These are phyloP conservation scores for Fusarium armeniacum DNA, from an alignment of 2,329 filamentous ascomycete species.

Conservation along the genomic window DNA sequence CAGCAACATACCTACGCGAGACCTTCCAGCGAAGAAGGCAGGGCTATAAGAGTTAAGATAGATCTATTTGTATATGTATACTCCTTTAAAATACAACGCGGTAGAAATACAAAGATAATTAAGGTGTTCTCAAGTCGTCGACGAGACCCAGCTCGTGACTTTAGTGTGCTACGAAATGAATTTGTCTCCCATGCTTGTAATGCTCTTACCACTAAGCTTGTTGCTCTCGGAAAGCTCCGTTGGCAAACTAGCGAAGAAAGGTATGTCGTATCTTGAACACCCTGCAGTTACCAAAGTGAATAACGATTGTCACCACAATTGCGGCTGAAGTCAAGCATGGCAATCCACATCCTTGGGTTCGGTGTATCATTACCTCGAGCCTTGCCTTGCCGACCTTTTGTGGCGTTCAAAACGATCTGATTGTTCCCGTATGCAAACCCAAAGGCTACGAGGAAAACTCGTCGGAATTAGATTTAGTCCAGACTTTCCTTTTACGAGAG, in stretches of 20 bases:
- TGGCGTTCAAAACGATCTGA: background rate
- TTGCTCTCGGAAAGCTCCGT: background rate
- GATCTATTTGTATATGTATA: background rate
- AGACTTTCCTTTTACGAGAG: background rate
- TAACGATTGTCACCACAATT: background rate
- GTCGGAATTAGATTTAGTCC: background rate
- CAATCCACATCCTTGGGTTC: background rate
- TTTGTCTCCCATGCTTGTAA: background rate
- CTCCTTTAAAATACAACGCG: background rate
- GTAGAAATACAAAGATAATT: background rate
- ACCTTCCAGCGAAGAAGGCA: slow-evolving; percentile 2
- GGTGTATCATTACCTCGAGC: background rate
- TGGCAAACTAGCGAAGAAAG: too few relatives aligned
- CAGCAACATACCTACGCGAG: slow-evolving; percentile 39
- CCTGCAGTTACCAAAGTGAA: background rate
- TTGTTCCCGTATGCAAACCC: background rate
- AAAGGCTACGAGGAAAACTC: slow-evolving; percentile 1
- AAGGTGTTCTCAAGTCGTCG: background rate
- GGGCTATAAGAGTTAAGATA: background rate
- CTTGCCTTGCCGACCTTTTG: background rate
- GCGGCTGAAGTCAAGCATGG: background rate
- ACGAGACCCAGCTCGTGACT: background rate
- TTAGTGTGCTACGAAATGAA: background rate
- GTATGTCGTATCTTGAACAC: background rate
- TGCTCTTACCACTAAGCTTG: background rate